Base-by-base conservation (phyloP, 1,284 basidiomycete genomes). In the Marasmius tenuissimus region DNA sequence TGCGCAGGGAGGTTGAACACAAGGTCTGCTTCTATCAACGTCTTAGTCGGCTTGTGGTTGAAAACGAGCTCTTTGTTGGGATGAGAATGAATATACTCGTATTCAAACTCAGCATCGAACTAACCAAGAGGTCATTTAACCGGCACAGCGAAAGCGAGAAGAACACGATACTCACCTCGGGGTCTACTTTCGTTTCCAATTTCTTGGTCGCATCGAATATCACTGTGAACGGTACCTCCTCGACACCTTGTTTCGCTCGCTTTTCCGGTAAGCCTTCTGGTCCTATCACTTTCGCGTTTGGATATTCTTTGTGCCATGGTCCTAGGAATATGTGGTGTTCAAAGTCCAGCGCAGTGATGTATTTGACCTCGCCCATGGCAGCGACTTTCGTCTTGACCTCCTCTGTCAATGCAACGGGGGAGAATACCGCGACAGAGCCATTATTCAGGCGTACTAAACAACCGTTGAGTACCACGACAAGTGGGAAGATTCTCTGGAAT, bases 1-100 rank as follows among this genome's bases (percentile, higher is more conserved):
- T 75, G 88, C 4, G 86, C 81, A 0, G 96, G 95, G 5, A 97
- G 78, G 76, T 98, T 98, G 80, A 97, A 89, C 4, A 98, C 73
- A 50, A 98, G 78, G 73, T 98, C 96, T 0, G 93, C 96, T 72
- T 92, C 81, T 61, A 98, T 84, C 52, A 54, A 37, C 8, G 52
- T 54, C 37, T 54, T 54, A 3, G 52, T 54, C 12, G 52, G 37
- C 16, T 34, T 34, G 20, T 54, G 52, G 16, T 37, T 37, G 34
- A 54, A 54, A 8, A 37, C 52, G 52, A 54, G 34, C 12, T 54
- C 52, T 20, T 54, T 54, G 34, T 54, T 54, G 45, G 45, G 16
- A 47, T 47, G 45, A 7, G 16, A 16, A 47, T 47, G 45, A 20
- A 47, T 20, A 14, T 47, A 47, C 20, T 47, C 45, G 45, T 47